Percentiles rank a stretch among this genome's conserved stretches.
Evolutionary conservation across 2,329 filamentous ascomycete genomes (phyloP).

Genomic region (Xylariales sp.): DNA sequence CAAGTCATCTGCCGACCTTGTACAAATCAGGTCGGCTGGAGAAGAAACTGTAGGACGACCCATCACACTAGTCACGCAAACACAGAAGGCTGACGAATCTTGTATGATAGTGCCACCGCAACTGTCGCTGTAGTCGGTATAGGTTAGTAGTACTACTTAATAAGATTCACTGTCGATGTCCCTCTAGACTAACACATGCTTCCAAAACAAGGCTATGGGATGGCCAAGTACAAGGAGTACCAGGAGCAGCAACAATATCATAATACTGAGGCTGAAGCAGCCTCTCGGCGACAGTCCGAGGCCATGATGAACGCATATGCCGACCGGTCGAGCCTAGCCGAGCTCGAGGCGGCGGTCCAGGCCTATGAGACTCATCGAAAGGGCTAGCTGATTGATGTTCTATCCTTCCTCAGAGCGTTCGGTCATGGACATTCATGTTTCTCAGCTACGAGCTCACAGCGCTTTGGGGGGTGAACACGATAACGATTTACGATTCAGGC

Average conservation of each 20-base stretch:
- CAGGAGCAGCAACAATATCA: conserved; percentile 41
- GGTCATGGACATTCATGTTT: background rate
- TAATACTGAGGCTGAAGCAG: conserved; percentile 48
- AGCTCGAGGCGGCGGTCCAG: conserved; percentile 60
- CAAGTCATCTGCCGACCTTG: conserved; percentile 47
- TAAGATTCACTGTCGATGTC: conserved; percentile 15
- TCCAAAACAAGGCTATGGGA: conserved; percentile 44
- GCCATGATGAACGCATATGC: conserved; percentile 62
- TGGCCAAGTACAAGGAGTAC: conserved; percentile 47
- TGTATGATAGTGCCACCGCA: conserved; percentile 46
- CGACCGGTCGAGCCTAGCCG: conserved; percentile 60
- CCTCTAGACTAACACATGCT: background rate
- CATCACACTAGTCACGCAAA: background rate
- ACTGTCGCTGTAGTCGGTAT: conserved; percentile 50
- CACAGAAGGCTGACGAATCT: conserved; percentile 36
- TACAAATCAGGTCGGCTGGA: conserved; percentile 46
- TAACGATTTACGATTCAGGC: conserved; percentile 27
- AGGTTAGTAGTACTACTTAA: conserved; percentile 42
- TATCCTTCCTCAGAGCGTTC: background rate
- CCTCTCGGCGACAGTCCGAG: conserved; percentile 52
- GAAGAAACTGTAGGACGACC: conserved; percentile 41
- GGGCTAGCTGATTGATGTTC: background rate
- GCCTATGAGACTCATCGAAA: conserved; percentile 55
- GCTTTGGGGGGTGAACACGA: background rate
- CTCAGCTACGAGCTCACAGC: background rate